These are phyloP conservation scores for Tothia fuscella DNA, from an alignment of 2,329 filamentous ascomycete genomes.

Conservation along the genomic window DNA sequence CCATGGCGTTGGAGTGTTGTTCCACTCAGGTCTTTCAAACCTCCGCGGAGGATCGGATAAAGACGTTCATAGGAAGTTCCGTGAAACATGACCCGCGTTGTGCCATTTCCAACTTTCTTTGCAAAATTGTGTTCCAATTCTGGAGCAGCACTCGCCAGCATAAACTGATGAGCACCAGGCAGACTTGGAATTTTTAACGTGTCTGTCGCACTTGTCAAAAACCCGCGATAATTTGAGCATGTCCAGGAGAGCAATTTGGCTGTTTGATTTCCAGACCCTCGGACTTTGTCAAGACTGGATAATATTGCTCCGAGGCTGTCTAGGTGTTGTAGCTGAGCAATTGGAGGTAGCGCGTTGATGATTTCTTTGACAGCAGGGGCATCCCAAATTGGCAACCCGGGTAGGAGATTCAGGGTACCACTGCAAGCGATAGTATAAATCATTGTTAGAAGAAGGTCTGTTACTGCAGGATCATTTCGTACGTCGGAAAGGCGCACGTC, in stretches of 20 bases:
- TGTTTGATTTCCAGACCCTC: constrained; percentile 13
- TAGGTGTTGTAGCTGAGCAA: constrained; percentile 15
- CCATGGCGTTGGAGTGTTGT: constrained; percentile 21
- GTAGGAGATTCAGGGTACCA: constrained; percentile 17
- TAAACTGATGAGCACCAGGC: constrained; percentile 22
- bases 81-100: constrained; percentile 21
- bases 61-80: constrained; percentile 23
- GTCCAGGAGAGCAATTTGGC: constrained; percentile 20
- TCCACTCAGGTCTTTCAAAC: constrained; percentile 18
- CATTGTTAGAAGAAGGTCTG: constrained; percentile 20
- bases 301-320: constrained; percentile 13
- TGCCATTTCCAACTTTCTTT: constrained; percentile 12
- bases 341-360: constrained; percentile 19
- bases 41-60: constrained; percentile 21
- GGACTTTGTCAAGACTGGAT: constrained; percentile 8
- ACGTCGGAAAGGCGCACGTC: constrained; percentile 22
- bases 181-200: constrained; percentile 19
- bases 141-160: constrained; percentile 21
- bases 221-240: constrained; percentile 20
- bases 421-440: constrained; percentile 19
- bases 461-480: constrained; percentile 18
- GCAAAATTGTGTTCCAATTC: constrained; percentile 17
- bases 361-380: constrained; percentile 13
- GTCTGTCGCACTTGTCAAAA: constrained; percentile 19
- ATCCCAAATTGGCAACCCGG: constrained; percentile 17